phyloP scores from a whole-genome alignment of 202 grass and related monocot genomes.

The Eragrostis tef region DNA sequence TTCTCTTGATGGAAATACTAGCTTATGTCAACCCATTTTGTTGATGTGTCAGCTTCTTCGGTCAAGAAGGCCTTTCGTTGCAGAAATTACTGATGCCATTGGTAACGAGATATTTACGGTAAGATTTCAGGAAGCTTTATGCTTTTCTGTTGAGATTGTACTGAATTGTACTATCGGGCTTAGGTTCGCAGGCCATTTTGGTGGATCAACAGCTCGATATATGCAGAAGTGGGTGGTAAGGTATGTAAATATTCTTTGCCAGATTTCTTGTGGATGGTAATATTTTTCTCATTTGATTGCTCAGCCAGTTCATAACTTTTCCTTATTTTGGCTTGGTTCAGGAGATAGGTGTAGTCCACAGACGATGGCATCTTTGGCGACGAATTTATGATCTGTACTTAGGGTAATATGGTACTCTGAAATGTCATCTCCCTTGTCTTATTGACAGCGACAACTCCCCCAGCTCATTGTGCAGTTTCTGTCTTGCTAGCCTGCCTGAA shows the following conservation, averaged over 20 bases:
- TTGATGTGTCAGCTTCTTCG: conserved; percentile 77
- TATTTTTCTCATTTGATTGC: conserved; percentile 23
- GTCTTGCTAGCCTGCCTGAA: conserved; percentile 26
- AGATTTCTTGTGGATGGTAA: not conserved
- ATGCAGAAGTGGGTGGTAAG: conserved; percentile 90
- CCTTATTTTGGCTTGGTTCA: conserved; percentile 45
- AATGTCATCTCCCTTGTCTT: conserved; percentile 20
- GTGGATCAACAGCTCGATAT: conserved; percentile 97
- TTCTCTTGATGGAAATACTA: conserved; percentile 39
- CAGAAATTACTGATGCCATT: conserved; percentile 72
- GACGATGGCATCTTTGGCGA: conserved; percentile 97
- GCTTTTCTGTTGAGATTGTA: conserved; percentile 23
- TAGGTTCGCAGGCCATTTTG: conserved; percentile 97
- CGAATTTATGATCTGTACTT: conserved; percentile 98
- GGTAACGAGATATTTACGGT: conserved; percentile 94
- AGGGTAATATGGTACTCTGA: conserved; percentile 64
- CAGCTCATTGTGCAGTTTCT: not conserved
- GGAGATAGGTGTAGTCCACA: conserved; percentile 95
- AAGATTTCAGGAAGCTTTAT: conserved; percentile 43
- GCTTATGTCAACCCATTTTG: conserved; percentile 29
- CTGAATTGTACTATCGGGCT: conserved; percentile 44
- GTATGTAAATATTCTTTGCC: conserved; percentile 49
- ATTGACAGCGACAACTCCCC: conserved; percentile 29
- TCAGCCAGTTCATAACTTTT: conserved; percentile 37
- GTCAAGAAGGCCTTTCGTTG: conserved; percentile 81